Evolutionary conservation across 768 basidiomycete species (phyloP).

Genomic region (Mrakia hoshinonis): DNA sequence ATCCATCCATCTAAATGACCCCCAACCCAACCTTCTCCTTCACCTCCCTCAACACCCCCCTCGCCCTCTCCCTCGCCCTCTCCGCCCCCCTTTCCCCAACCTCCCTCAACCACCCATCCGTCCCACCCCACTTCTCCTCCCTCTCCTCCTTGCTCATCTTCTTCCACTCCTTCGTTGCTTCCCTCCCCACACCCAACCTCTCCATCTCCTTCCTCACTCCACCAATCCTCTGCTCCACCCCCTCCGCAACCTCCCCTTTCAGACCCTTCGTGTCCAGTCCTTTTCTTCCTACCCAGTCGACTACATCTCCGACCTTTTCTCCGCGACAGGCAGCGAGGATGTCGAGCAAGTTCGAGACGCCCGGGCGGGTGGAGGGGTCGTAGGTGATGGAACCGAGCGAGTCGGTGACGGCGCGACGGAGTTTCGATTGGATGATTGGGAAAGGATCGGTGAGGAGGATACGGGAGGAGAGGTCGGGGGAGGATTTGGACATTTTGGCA

Average conservation of each 20-base stretch:
- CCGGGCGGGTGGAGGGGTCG: slow-evolving; percentile 70
- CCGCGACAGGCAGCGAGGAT: slow-evolving; percentile 63
- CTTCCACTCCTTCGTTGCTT: slow-evolving; percentile 51
- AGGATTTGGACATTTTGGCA: slow-evolving; percentile 93
- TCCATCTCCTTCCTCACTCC: slow-evolving; percentile 62
- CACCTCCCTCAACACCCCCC: slow-evolving; percentile 58
- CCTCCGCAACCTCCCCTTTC: slow-evolving; percentile 67
- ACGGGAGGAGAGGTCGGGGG: slow-evolving; percentile 65
- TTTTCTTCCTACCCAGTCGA: background rate
- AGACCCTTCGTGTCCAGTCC: slow-evolving; percentile 47
- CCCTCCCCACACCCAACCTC: slow-evolving; percentile 52
- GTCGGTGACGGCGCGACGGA: slow-evolving; percentile 78
- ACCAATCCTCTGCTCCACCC: slow-evolving; percentile 58
- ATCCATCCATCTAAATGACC: background rate
- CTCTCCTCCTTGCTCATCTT: slow-evolving; percentile 50
- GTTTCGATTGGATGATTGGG: slow-evolving; percentile 56
- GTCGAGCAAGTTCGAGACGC: slow-evolving; percentile 67
- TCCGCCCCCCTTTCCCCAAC: slow-evolving; percentile 59
- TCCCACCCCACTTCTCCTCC: slow-evolving; percentile 59
- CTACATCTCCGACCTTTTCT: slow-evolving; percentile 44
- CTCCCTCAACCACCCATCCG: slow-evolving; percentile 49
- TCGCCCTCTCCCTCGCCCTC: slow-evolving; percentile 56
- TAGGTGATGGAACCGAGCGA: slow-evolving; percentile 60
- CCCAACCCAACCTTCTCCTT: slow-evolving; percentile 57
- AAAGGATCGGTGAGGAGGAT: slow-evolving; percentile 74